phyloP scores from a whole-genome alignment of 768 basidiomycete species.

The Naematelia aurantialba region DNA sequence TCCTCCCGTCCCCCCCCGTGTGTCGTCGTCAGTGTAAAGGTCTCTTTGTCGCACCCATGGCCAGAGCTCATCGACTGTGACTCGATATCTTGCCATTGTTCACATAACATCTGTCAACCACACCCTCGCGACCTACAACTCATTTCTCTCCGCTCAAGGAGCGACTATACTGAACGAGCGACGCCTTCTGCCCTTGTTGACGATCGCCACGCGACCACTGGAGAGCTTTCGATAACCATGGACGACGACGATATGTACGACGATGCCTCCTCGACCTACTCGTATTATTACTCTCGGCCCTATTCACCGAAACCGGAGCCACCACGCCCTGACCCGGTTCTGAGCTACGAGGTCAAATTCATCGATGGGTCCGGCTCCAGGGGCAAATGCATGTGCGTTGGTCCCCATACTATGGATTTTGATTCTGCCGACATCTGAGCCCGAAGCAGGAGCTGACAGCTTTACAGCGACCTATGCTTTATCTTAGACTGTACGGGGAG shows the following conservation, averaged over 20 bases:
- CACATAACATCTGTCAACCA: too few species aligned
- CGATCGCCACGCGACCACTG: too few species aligned
- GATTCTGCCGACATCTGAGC: neutral
- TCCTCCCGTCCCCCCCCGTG: neutral
- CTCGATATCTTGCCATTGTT: too few species aligned
- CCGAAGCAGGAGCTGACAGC: neutral
- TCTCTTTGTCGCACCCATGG: too few species aligned
- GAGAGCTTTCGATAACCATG: slow-evolving; percentile 8
- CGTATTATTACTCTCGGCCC: slow-evolving; percentile 16
- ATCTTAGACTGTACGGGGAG: slow-evolving; percentile 88
- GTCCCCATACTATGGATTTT: neutral
- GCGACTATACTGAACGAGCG: too few species aligned
- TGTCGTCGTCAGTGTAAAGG: too few species aligned
- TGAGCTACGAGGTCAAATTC: slow-evolving; percentile 29
- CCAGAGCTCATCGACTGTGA: too few species aligned
- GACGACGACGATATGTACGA: slow-evolving; percentile 39
- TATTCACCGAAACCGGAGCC: slow-evolving; percentile 18
- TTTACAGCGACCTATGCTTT: slow-evolving; percentile 73
- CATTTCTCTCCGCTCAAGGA: too few species aligned
- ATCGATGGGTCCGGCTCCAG: slow-evolving; percentile 24
- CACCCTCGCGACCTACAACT: too few species aligned
- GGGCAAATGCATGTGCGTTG: slow-evolving; percentile 45
- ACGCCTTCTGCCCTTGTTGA: too few species aligned
- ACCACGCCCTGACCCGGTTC: slow-evolving; percentile 18
- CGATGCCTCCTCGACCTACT: slow-evolving; percentile 18